phyloP scores from a whole-genome alignment of 148 eudicot species.

The Arctostaphylos glauca region DNA sequence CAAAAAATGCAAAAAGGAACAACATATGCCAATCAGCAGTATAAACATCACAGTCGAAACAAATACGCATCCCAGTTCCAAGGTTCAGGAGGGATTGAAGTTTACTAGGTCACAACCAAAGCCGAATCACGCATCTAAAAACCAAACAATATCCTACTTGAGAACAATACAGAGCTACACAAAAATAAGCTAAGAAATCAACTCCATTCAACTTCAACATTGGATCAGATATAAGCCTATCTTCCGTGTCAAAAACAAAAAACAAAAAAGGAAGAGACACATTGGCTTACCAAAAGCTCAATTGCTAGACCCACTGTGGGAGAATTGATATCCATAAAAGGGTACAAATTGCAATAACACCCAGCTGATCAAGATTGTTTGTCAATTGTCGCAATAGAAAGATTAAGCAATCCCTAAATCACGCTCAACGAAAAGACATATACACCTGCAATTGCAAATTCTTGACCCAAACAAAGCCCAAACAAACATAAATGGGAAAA shows the following conservation, averaged over 20 bases:
- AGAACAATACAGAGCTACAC: too few relatives aligned
- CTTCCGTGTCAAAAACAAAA: too few relatives aligned
- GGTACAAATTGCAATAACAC: neutral
- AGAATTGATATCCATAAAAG: neutral
- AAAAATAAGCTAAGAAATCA: too few relatives aligned
- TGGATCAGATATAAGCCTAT: too few relatives aligned
- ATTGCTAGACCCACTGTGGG: neutral
- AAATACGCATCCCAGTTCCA: conserved; percentile 81
- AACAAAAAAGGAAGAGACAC: too few relatives aligned
- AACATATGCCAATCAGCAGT: neutral
- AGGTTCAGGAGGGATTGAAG: conserved; percentile 35
- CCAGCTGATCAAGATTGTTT: neutral
- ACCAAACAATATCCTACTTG: too few relatives aligned
- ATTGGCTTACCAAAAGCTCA: too few relatives aligned
- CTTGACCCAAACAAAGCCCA: neutral
- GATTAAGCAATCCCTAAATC: neutral
- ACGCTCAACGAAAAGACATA: neutral
- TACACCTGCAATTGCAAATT: neutral
- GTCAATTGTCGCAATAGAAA: neutral
- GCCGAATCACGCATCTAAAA: too few relatives aligned
- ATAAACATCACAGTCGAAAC: conserved; percentile 83
- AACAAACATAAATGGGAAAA: neutral
- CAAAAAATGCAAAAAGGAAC: neutral
- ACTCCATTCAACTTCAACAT: too few relatives aligned
- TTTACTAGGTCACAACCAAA: too few relatives aligned